A percentile compares a stretch with the other conserved stretches of the same genome.
Conservation (phyloP, 495 filamentous ascomycete genomes). For the Aspergillus cristatus region DNA sequence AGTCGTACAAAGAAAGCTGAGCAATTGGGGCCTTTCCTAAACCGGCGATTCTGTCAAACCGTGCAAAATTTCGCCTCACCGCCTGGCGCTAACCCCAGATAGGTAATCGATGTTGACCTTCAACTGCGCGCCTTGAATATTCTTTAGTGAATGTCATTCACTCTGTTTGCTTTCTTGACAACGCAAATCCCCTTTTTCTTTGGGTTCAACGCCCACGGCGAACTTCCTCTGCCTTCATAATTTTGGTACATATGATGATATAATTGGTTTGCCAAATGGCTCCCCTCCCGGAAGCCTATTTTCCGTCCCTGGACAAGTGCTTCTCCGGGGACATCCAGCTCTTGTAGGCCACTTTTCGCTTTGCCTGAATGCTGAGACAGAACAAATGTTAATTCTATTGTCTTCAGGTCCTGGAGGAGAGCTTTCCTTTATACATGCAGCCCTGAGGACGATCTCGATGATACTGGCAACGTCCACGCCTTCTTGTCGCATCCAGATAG, state of each 20-base stretch:
- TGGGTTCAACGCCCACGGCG: slow-evolving; percentile 4
- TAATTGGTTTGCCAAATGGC: slow-evolving; percentile 61
- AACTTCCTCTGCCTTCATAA: slow-evolving; percentile 5
- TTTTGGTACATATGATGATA: slow-evolving; percentile 38
- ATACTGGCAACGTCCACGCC: slow-evolving; percentile 39
- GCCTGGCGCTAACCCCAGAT: slow-evolving; percentile 29
- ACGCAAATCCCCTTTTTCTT: slow-evolving; percentile 5
- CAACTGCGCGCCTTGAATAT: slow-evolving; percentile 19
- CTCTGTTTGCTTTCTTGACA: not conserved
- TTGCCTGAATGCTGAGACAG: slow-evolving; percentile 5
- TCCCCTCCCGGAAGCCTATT: slow-evolving; percentile 49
- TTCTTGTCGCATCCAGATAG: slow-evolving; percentile 63
- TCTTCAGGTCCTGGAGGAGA: slow-evolving; percentile 63
- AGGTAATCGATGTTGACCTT: slow-evolving; percentile 34
- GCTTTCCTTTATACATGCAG: slow-evolving; percentile 58
- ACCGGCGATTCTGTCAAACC: slow-evolving; percentile 4
- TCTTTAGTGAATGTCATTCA: slow-evolving; percentile 12
- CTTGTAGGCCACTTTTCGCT: slow-evolving; percentile 35
- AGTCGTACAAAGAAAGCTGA: no score
- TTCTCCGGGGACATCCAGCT: slow-evolving; percentile 49
- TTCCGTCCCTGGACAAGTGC: slow-evolving; percentile 56
- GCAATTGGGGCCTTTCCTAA: slow-evolving; percentile 8
- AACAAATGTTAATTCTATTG: slow-evolving; percentile 8
- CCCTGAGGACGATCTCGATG: slow-evolving; percentile 34
- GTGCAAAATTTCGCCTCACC: slow-evolving; percentile 19